Percentiles rank a stretch among this genome's conserved stretches.
Conservation (phyloP, 441 rosid genomes). For the Mallotus japonicus region DNA sequence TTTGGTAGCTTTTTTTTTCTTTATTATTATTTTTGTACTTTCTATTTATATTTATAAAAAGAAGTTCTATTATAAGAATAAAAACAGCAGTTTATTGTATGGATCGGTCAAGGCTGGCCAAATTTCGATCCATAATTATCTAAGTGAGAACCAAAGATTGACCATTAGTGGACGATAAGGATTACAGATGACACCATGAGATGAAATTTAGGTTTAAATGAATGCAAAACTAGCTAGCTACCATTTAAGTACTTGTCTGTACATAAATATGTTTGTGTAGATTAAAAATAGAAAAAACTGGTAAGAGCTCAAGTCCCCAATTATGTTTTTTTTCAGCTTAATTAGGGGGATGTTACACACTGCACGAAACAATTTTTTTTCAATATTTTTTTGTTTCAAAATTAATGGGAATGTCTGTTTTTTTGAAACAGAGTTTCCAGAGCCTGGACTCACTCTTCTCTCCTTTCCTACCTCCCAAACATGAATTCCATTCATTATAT, state of each 20-base stretch:
- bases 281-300: background rate
- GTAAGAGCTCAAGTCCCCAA: background rate
- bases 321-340: background rate
- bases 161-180: background rate
- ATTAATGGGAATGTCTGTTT: background rate
- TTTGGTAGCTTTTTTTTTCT: too few species aligned
- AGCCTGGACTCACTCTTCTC: background rate
- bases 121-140: too few species aligned
- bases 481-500: conserved; percentile 12
- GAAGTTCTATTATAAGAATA: too few species aligned
- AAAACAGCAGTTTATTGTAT: too few species aligned
- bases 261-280: background rate
- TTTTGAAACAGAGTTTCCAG: background rate
- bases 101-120: too few species aligned
- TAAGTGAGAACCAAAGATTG: too few species aligned
- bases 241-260: background rate
- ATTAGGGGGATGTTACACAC: background rate
- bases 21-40: too few species aligned
- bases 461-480: background rate
- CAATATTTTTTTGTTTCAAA: background rate
- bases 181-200: background rate
- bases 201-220: background rate
- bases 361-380: background rate
- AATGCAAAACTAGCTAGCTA: background rate
- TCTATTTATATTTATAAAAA: too few species aligned